Percentiles rank a stretch among this genome's conserved stretches.
These are phyloP conservation scores for Magnolia kwangsiensis DNA, from an alignment of 164 flowering plant species.

Conservation along the genomic window DNA sequence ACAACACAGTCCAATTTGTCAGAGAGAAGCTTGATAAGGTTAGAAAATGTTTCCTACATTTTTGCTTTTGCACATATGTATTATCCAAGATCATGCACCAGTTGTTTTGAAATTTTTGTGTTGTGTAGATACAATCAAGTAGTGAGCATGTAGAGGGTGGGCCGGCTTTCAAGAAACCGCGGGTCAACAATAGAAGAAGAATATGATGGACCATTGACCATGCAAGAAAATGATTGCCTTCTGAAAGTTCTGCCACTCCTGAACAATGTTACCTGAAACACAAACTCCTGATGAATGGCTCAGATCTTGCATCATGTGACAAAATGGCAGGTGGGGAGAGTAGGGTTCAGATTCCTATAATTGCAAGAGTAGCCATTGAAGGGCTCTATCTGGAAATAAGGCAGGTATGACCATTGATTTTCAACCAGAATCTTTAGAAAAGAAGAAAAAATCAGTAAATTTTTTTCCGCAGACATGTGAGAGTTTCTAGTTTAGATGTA, in stretches of 20 bases:
- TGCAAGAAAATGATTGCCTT: not conserved
- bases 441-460: too few relatives aligned
- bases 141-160: slow-evolving; percentile 37
- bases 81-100: not conserved
- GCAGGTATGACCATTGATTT: too few relatives aligned
- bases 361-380: too few relatives aligned
- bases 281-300: too few relatives aligned
- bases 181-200: slow-evolving; percentile 78
- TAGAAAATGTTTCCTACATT: not conserved
- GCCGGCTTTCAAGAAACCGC: slow-evolving; percentile 53
- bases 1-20: slow-evolving; percentile 67
- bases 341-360: too few relatives aligned
- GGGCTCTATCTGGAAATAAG: too few relatives aligned
- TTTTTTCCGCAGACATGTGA: too few relatives aligned
- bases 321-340: too few relatives aligned
- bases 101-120: not conserved
- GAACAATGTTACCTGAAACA: not conserved
- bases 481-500: too few relatives aligned
- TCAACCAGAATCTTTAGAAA: too few relatives aligned
- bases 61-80: not conserved
- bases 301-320: too few relatives aligned
- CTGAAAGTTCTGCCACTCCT: not conserved
- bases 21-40: slow-evolving; percentile 87
- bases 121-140: slow-evolving; percentile 64
- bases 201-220: slow-evolving; percentile 28